Conservation (phyloP, 169 alveolate species). For the Blepharisma undulans region DNA sequence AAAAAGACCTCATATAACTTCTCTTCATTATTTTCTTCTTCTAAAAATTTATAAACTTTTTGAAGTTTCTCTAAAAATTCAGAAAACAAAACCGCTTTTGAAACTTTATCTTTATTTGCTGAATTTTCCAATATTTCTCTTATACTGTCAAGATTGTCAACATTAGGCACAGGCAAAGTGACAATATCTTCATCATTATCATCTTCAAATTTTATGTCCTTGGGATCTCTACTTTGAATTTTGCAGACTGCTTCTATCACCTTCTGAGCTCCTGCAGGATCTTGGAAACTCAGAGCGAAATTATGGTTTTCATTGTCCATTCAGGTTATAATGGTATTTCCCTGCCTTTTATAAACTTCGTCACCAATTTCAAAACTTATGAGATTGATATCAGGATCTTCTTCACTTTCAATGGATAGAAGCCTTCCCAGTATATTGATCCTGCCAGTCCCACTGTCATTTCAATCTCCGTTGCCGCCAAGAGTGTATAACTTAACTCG, state of each 20-base stretch:
- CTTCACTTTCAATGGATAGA: not conserved
- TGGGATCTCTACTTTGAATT: slow-evolving; percentile 1
- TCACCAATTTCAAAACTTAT: not conserved
- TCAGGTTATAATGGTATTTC: not conserved
- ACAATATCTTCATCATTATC: not conserved
- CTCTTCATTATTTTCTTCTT: not conserved
- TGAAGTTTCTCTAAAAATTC: not conserved
- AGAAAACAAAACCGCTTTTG: not conserved
- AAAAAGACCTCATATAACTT: not conserved
- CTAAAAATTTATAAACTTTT: not conserved
- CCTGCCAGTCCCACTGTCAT: not conserved
- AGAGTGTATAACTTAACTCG: not conserved
- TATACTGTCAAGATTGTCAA: not conserved
- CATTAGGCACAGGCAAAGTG: not conserved
- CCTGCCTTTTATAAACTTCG: slow-evolving; percentile 19
- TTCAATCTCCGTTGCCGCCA: not conserved
- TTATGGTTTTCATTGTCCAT: not conserved
- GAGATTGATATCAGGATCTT: not conserved
- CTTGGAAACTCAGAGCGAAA: slow-evolving; percentile 10
- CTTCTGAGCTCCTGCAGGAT: slow-evolving; percentile 3
- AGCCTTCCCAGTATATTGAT: not conserved
- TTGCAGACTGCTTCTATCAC: not conserved
- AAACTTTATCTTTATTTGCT: not conserved
- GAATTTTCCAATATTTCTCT: not conserved
- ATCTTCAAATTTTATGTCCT: not conserved